Conservation (phyloP, 257 asterid species). For the Nicotiana tomentosiformis region DNA sequence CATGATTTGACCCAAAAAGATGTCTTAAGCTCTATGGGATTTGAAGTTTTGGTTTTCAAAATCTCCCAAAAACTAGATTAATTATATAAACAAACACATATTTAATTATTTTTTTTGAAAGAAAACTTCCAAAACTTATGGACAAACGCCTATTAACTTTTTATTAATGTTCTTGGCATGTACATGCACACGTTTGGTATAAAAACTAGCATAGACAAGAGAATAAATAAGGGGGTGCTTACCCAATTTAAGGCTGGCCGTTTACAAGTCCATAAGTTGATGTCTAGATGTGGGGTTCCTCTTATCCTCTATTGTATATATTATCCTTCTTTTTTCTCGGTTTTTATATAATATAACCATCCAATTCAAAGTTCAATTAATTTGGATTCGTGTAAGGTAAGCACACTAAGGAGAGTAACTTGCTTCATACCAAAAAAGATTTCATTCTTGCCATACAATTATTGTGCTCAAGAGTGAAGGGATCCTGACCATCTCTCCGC, state of each 20-base stretch:
- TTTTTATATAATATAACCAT: background rate
- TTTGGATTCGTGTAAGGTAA: background rate
- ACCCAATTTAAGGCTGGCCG: background rate
- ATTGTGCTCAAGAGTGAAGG: no score
- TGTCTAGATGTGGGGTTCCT: background rate
- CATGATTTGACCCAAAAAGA: no score
- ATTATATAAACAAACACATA: no score
- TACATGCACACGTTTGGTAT: slow-evolving; percentile 8
- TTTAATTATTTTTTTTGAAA: no score
- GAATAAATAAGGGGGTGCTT: background rate
- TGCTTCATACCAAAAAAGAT: background rate
- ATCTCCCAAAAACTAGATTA: no score
- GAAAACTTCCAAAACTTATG: no score
- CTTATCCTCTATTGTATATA: no score
- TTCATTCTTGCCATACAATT: no score
- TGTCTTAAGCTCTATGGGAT: no score
- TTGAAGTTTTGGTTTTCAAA: no score
- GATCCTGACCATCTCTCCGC: no score
- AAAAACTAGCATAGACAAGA: background rate
- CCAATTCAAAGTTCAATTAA: background rate
- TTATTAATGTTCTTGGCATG: background rate
- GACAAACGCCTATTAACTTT: no score
- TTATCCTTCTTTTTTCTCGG: background rate
- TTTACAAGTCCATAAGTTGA: background rate
- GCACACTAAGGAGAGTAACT: background rate